phyloP scores from a whole-genome alignment of 2,329 filamentous ascomycete genomes.

The Metarhizium brunneum region DNA sequence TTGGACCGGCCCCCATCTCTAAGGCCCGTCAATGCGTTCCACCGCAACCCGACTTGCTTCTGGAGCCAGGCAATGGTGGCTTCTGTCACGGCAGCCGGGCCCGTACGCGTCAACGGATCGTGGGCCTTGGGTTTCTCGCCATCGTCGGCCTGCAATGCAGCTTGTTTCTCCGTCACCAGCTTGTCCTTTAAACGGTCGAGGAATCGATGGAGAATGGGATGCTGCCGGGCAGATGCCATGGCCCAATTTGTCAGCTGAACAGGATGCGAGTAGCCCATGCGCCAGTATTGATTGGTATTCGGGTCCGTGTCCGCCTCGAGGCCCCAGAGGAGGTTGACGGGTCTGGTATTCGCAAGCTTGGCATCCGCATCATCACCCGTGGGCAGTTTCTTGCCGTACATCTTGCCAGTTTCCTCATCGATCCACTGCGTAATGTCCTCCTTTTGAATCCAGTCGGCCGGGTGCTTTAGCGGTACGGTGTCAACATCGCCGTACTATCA shows the following conservation, averaged over 20 bases:
- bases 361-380: neutral
- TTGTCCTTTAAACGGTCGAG: constrained; percentile 11
- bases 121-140: neutral
- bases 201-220: constrained; percentile 12
- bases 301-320: constrained; percentile 16
- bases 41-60: constrained; percentile 11
- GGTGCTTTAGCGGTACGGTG: constrained; percentile 14
- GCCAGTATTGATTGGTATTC: constrained; percentile 12
- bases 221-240: constrained; percentile 13
- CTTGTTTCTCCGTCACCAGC: constrained; percentile 6
- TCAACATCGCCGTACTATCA: constrained; percentile 15
- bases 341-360: neutral
- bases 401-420: constrained; percentile 10
- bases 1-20: constrained; percentile 14
- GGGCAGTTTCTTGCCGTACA: constrained; percentile 6
- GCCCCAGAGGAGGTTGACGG: constrained; percentile 15
- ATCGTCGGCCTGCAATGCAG: neutral
- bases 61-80: constrained; percentile 13
- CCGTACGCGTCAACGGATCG: constrained; percentile 14
- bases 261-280: constrained; percentile 17
- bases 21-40: constrained; percentile 14
- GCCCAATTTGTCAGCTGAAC: constrained; percentile 17
- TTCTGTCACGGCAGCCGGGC: constrained; percentile 15
- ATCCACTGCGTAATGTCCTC: constrained; percentile 12
- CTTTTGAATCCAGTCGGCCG: constrained; percentile 11